phyloP scores from a whole-genome alignment of 768 basidiomycete genomes.

The Coprinellus micaceus region DNA sequence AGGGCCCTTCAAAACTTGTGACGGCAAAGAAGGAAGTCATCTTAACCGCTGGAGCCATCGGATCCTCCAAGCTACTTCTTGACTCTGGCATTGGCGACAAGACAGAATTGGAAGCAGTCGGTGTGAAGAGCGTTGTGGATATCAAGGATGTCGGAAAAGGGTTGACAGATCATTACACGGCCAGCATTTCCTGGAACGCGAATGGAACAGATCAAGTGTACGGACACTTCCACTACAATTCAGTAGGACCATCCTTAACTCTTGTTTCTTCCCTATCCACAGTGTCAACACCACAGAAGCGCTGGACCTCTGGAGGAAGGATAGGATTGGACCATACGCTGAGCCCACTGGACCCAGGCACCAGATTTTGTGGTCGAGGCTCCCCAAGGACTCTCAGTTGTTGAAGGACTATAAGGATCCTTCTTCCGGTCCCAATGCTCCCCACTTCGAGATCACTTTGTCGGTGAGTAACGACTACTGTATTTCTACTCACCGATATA shows the following conservation, averaged over 20 bases:
- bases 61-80: conserved; percentile 23
- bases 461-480: conserved; percentile 3
- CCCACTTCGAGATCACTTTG: conserved; percentile 14
- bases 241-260: too few relatives aligned
- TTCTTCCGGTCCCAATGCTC: conserved; percentile 9
- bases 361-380: conserved; percentile 12
- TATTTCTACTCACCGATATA: too few relatives aligned
- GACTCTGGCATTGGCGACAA: conserved; percentile 23
- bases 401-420: conserved; percentile 11
- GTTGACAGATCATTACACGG: conserved; percentile 16
- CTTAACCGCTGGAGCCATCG: conserved; percentile 29
- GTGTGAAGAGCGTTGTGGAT: conserved; percentile 14
- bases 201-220: background rate
- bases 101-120: conserved; percentile 11
- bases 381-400: conserved; percentile 6
- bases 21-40: conserved; percentile 29
- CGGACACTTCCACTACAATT: background rate
- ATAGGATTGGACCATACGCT: conserved; percentile 6
- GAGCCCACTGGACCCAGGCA: conserved; percentile 5
- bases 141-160: conserved; percentile 21
- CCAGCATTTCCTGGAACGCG: background rate
- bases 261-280: too few relatives aligned
- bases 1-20: conserved; percentile 5
- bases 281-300: conserved; percentile 17
- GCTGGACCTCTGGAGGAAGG: conserved; percentile 10